A percentile compares a stretch with the other conserved stretches of the same genome.
Conservation (phyloP, 495 filamentous ascomycete species). For the Diplogelasinospora grovesii region DNA sequence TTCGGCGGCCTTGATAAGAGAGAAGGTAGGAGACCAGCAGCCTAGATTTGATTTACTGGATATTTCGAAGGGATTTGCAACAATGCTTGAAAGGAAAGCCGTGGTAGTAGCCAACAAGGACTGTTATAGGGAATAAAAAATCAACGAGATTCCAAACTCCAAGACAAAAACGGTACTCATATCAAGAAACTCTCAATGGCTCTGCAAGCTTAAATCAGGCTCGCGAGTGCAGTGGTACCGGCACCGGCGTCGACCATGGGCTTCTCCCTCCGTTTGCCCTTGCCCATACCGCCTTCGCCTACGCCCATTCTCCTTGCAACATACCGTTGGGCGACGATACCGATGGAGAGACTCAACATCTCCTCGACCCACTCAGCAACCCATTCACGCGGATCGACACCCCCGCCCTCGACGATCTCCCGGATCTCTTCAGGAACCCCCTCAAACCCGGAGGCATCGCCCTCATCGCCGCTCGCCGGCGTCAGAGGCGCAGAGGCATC, state of each 20-base stretch:
- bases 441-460: constrained; percentile 15
- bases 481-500: constrained; percentile 60
- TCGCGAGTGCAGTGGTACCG: constrained; percentile 80
- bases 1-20: too few relatives aligned
- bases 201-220: constrained; percentile 39
- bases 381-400: constrained; percentile 94
- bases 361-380: constrained; percentile 97
- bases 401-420: constrained; percentile 80
- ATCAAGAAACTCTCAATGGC: too few relatives aligned
- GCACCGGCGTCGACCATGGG: constrained; percentile 62
- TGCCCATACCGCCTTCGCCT: constrained; percentile 73
- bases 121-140: too few relatives aligned
- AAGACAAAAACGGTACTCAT: too few relatives aligned
- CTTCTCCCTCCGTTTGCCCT: constrained; percentile 72
- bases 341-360: constrained; percentile 67
- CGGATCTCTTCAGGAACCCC: constrained; percentile 73
- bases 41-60: too few relatives aligned
- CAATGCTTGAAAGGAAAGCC: too few relatives aligned
- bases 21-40: too few relatives aligned
- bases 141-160: too few relatives aligned
- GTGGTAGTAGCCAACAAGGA: too few relatives aligned
- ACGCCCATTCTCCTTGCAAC: constrained; percentile 94
- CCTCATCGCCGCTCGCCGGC: constrained; percentile 35
- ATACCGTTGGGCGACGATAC: constrained; percentile 90
- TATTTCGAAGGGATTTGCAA: too few relatives aligned